Evolutionary conservation across 305 asterid species (phyloP), one percentile per base, ranked within the genome.

Genomic region (Solanum hybrid): DNA sequence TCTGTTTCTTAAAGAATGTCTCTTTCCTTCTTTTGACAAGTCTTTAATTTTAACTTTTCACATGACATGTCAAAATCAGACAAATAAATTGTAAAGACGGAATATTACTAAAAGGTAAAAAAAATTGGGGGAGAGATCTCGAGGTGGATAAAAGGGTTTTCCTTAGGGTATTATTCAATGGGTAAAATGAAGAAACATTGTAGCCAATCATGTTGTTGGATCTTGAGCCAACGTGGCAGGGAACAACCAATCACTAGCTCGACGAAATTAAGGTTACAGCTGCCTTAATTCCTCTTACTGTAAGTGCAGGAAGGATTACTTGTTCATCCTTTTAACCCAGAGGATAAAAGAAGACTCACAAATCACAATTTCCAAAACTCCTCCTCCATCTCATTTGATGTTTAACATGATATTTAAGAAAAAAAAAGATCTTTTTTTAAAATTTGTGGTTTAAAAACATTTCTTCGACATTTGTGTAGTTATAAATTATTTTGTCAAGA

Each of bases 121-220:
- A 8, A 7, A 1, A 0, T 13, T 71, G 20, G 16, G 37, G 95
- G 91, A 91, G 72, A 46, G 86, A 91, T 88, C 3, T 81, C 97
- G 95, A 96, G 95, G 97, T 80, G 95, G 95, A 93, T 88, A 92
- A 92, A 29, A 87, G 92, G 88, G 90, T 89, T 87, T 10, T 3
- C 10, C 10, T 11, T 5, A 11, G 56, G 56, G 85, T 79, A 79
- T 36, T 79, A 79, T 79, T 1, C 10, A 22, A 79, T 79, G 85
- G 56, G 10, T 79, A 36, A 79, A 36, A 36, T n/a, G 20, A 36
- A 78, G 90, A 88, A 89, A 4, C 37, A 31, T 64, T 32, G 8
- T 66, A 93, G 90, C 96, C 97, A 96, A 95, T 96, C 95, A 95
- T 94, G 88, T 90, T 81, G 94, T 93, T 94, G 98, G 96, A 95